Evolutionary conservation across 371 early-diverging fungal species (phyloP), one percentile per base, ranked within the genome.

Genomic region (Circinella umbellata): DNA sequence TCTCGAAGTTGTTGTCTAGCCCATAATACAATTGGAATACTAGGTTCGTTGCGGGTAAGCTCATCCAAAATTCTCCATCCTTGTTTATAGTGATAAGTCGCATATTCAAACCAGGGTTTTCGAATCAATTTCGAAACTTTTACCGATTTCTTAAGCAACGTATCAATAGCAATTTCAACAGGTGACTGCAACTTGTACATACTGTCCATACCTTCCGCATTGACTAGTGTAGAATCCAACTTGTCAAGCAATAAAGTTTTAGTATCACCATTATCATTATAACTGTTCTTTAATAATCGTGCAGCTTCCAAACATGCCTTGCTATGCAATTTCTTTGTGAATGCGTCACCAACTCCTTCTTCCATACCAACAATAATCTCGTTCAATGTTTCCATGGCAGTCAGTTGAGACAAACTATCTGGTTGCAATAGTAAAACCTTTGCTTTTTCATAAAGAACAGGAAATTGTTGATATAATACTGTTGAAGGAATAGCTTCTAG

Each of bases 81-180:
- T 71, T 86, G 83, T 60, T 85, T 84, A 64, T 92, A 89, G 59
- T 87, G 81, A 63, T 87, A 87, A 11, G 85, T 81, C 7, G 87
- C 90, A 69, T 84, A 89, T 8, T 81, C 80, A 63, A 88, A 90
- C 92, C 92, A 92, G 0, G 89, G 81, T 59, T 88, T 88, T 9
- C 76, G 77, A 49, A 73, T 60, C 0, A 38, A 64, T 7, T n/a
- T 49, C 3, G 66, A 55, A 35, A 69, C 66, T n/a, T 78, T 74
- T 20, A 79, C 69, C 3, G 83, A 69, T 57, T 75, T 78, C 13
- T 73, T 62, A 11, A 82, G 55, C 3, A 73, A 72, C 47, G 67
- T 60, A 57, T 78, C 74, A 20, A 81, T 74, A 3, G 69, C 69
- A 3, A 53, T 49, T 57, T 82, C 82, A 3, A 75, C 73, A 3